Base-by-base conservation (phyloP, 352 stramenopile species). In the Achlya hypogyna region DNA sequence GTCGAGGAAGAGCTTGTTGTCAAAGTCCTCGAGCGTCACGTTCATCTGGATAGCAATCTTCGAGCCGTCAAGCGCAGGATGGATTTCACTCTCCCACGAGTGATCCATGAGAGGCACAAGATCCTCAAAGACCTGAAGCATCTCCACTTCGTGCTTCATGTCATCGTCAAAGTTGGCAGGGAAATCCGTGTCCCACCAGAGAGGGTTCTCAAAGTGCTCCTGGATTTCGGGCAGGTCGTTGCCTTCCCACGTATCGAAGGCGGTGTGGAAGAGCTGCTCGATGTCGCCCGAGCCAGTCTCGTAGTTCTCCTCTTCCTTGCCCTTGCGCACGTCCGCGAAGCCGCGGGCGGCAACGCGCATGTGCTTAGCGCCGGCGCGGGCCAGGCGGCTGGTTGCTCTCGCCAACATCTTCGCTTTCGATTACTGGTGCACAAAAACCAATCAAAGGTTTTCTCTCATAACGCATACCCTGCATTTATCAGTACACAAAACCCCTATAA, bases 111-210 rank as follows among this genome's bases (percentile, higher is more conserved):
- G 78, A 52, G 78, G 74, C 43, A 82, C 86, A 51, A 92, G 88
- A 72, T 92, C 84, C 23, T 78, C 66, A 68, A 92, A 92, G 47
- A 92, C 81, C 75, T 91, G 75, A 53, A 92, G 74, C 72, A 91
- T 92, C 69, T 92, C 81, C 60, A 92, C 81, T 63, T 92, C 84
- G 75, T 92, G 84, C 78, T 92, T 92, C 84, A 92, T 92, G 25
- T 69, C 72, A 53, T 91, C 75, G 64, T 87, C 80, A 70, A 92
- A 92, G 47, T 76, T 75, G 40, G 53, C 63, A 0, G 84, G 84
- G 53, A 87, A 92, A 72, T 92, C 84, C 29, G 85, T 75, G 64
- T 78, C 71, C 80, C 80, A 92, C 73, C 89, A 92, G 51, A 79
- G 76, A 2, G 84, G 84, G 73, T 89, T 81, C 8, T 75, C 79